Evolutionary conservation across 352 stramenopile genomes (phyloP).

Genomic region (Phytophthora colocasiae): DNA sequence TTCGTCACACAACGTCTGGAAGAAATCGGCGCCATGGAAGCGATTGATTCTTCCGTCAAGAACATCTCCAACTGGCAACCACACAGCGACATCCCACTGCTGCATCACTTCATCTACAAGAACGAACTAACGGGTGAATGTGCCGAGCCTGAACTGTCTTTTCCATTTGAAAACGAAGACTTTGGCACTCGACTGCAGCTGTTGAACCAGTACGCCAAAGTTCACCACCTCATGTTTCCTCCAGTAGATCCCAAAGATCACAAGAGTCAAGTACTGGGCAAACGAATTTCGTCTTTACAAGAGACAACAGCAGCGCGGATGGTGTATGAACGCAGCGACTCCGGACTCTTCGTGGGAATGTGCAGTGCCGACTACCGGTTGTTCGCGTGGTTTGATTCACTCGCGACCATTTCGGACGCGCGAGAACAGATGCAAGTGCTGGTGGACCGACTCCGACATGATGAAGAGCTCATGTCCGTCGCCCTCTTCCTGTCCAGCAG

Average conservation of each 20-base stretch:
- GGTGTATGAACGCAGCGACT: constrained; percentile 57
- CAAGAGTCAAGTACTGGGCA: constrained; percentile 62
- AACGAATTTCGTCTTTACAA: constrained; percentile 43
- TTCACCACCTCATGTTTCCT: constrained; percentile 63
- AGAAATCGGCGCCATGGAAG: constrained; percentile 47
- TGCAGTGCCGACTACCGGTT: constrained; percentile 63
- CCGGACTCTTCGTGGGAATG: constrained; percentile 57
- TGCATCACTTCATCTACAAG: constrained; percentile 79
- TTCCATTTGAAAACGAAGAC: constrained; percentile 54
- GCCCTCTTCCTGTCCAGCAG: constrained; percentile 37
- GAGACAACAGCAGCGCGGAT: constrained; percentile 48
- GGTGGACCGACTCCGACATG: constrained; percentile 58
- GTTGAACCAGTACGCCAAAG: constrained; percentile 61
- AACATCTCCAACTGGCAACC: constrained; percentile 48
- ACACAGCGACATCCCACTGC: constrained; percentile 58
- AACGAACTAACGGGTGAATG: constrained; percentile 74
- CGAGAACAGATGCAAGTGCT: constrained; percentile 63
- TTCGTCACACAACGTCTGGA: constrained; percentile 51
- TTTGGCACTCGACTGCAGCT: constrained; percentile 42
- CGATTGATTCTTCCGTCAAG: constrained; percentile 49
- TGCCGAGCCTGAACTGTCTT: constrained; percentile 44
- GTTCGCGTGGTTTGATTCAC: constrained; percentile 64
- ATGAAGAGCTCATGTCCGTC: constrained; percentile 64
- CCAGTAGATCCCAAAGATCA: constrained; percentile 13
- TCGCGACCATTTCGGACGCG: constrained; percentile 52